These are phyloP conservation scores for Xylariaceae sp. DNA, from an alignment of 2,329 filamentous ascomycete species.

Conservation along the genomic window DNA sequence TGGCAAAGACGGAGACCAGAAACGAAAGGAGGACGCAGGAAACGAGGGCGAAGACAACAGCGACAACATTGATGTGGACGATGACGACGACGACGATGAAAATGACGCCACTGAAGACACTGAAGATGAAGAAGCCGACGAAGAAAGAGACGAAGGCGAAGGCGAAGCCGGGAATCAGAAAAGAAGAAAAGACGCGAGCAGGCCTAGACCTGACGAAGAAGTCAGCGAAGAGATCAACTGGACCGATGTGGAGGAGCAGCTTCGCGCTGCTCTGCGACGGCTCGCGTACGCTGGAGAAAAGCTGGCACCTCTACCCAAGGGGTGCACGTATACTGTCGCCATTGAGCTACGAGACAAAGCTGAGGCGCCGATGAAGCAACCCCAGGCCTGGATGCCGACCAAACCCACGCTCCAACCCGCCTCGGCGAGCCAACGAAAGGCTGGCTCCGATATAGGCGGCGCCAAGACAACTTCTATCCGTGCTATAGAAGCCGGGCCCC, in stretches of 20 bases:
- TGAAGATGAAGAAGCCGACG: not conserved
- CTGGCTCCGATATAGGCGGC: slow-evolving; percentile 35
- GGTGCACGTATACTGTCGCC: slow-evolving; percentile 72
- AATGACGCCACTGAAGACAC: slow-evolving; percentile 8
- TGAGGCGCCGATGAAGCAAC: slow-evolving; percentile 57
- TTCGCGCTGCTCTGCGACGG: slow-evolving; percentile 63
- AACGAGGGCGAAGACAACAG: no score
- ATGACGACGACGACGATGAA: slow-evolving; percentile 24
- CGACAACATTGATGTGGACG: slow-evolving; percentile 16
- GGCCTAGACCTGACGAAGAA: slow-evolving; percentile 39
- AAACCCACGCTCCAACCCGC: slow-evolving; percentile 43
- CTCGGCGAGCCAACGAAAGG: slow-evolving; percentile 28
- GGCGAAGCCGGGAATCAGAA: not conserved
- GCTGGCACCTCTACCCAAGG: slow-evolving; percentile 54
- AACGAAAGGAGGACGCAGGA: no score
- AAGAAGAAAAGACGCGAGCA: slow-evolving; percentile 36
- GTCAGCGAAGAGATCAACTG: slow-evolving; percentile 39
- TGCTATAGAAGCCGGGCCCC: slow-evolving; percentile 52
- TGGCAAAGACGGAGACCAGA: no score
- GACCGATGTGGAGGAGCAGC: slow-evolving; percentile 66
- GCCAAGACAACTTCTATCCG: slow-evolving; percentile 47
- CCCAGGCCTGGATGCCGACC: slow-evolving; percentile 59
- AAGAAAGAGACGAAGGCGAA: not conserved
- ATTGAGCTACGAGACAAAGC: slow-evolving; percentile 65
- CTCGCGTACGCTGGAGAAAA: slow-evolving; percentile 57